Evolutionary conservation across 306 rosid genomes (phyloP).

Genomic region (Cucumis melo): DNA sequence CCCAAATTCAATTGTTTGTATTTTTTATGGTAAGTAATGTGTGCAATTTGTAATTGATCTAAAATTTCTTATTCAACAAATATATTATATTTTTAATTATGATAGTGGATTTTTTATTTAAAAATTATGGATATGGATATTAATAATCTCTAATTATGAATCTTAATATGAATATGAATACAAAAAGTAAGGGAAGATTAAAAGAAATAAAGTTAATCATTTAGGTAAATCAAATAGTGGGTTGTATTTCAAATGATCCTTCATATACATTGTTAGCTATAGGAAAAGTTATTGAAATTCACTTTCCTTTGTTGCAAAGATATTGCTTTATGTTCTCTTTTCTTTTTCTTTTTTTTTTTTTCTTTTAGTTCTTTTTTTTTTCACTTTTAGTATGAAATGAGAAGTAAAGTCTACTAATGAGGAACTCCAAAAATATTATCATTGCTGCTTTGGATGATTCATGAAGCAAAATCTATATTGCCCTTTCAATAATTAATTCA

Average conservation of each 20-base stretch:
- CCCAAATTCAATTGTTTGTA: no score
- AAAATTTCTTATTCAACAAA: no score
- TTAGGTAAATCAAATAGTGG: background rate
- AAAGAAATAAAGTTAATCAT: background rate
- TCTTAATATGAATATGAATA: no score
- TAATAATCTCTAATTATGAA: no score
- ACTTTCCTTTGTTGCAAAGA: background rate
- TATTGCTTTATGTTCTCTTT: background rate
- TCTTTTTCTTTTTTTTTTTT: no score
- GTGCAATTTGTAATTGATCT: no score
- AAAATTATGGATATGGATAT: no score
- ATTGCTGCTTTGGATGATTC: background rate
- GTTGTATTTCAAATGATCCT: background rate
- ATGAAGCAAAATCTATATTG: background rate
- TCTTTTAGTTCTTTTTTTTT: no score
- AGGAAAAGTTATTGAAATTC: background rate
- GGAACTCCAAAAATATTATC: background rate
- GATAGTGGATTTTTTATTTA: no score
- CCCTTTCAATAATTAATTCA: background rate
- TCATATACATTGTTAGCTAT: background rate
- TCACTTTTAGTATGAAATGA: background rate
- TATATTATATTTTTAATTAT: no score
- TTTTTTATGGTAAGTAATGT: no score
- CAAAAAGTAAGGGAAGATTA: no score
- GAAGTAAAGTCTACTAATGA: background rate